These are phyloP conservation scores for Hypoxylon sp. DNA, from an alignment of 2,329 filamentous ascomycete genomes.

Conservation along the genomic window DNA sequence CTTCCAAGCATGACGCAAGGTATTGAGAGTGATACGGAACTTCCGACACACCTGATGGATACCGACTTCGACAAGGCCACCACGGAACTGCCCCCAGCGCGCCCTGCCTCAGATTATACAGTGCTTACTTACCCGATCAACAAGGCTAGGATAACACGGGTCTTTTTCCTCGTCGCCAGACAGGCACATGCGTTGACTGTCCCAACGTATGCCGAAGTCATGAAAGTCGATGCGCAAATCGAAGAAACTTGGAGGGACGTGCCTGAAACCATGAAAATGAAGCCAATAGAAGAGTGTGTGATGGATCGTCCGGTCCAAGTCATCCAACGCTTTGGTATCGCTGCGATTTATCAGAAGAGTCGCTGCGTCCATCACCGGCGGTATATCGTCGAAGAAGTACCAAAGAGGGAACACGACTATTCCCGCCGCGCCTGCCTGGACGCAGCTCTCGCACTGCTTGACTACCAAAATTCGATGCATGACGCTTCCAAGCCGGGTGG, in stretches of 20 bases:
- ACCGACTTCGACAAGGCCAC: conserved; percentile 72
- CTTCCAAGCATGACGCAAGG: conserved; percentile 74
- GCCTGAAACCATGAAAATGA: conserved; percentile 63
- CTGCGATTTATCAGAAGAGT: conserved; percentile 66
- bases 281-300: conserved; percentile 62
- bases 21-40: conserved; percentile 71
- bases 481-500: conserved; percentile 66
- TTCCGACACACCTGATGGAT: conserved; percentile 73
- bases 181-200: conserved; percentile 63
- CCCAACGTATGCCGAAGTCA: conserved; percentile 63
- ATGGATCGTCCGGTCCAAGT: conserved; percentile 61
- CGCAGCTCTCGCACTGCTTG: conserved; percentile 61
- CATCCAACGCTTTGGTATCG: conserved; percentile 66
- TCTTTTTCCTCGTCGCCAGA: conserved; percentile 64
- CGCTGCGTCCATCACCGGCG: conserved; percentile 68
- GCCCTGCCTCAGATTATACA: conserved; percentile 71
- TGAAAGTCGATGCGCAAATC: conserved; percentile 61
- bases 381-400: conserved; percentile 61
- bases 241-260: conserved; percentile 60
- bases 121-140: conserved; percentile 66
- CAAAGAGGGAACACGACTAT: conserved; percentile 62
- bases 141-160: conserved; percentile 62
- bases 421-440: conserved; percentile 65
- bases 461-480: conserved; percentile 62
- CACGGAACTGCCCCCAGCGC: conserved; percentile 65